Evolutionary conservation across 805 yeast genomes (phyloP), one percentile per base, ranked within the genome.

Genomic region (Ogataea pilisensis): DNA sequence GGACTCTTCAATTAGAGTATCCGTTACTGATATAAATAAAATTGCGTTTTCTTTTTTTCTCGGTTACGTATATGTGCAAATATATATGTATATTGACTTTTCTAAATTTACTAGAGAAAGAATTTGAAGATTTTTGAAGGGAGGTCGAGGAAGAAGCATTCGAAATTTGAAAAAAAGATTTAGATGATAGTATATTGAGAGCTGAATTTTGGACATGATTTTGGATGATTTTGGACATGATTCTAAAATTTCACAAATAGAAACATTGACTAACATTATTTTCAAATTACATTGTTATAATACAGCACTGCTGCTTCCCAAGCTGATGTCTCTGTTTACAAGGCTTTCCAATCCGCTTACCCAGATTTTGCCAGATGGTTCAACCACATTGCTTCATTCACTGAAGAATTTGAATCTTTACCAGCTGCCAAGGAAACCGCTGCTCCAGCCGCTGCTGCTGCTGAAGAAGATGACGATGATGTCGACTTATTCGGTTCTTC

Each of bases 321-420:
- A 75, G 96, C 96, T 66, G 98, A 91, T 68, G 98, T 85, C 52
- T 69, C 90, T 60, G 88, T 79, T 62, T 91, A 82, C 91, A 80
- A 87, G 78, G 89, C 96, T 72, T 91, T 82, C 85, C 89, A 89
- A 77, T 65, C 76, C 63, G 72, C 83, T 71, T 91, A 72, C 86
- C 96, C 97, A 70, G 82, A 85, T 71, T 89, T 89, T 66, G 73
- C 96, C 66, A 90, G 98, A 80, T 93, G 97, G 97, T 88, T 85
- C 80, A 87, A 87, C 84, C 97, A 91, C 85, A 85, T 91, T 66
- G 93, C 95, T 69, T 82, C 96, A 49, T 85, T 80, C 80, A 75
- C 89, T 56, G 88, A 78, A 61, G 95, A 88, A 70, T 88, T 88
- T 64, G 79, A 72, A 53, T 61, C 82, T 50, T 76, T 85, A 65